These are phyloP conservation scores for Blepharisma japonicum DNA, from an alignment of 73 alveolate genomes.

Conservation along the genomic window DNA sequence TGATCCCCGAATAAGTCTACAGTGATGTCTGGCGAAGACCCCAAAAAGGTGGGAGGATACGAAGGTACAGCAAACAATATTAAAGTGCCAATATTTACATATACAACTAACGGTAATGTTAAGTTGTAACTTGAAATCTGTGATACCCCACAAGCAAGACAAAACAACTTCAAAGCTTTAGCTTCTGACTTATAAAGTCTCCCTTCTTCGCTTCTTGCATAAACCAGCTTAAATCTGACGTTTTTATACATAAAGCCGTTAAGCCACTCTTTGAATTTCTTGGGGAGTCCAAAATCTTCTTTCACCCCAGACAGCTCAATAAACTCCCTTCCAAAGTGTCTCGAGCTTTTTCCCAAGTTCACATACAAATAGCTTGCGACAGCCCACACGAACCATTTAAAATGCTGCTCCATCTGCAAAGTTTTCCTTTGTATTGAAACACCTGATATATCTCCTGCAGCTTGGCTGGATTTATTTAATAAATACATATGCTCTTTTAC, in stretches of 20 bases:
- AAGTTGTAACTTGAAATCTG: background rate
- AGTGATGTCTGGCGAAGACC: background rate
- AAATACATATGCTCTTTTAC: constrained; percentile 13
- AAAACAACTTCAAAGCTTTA: background rate
- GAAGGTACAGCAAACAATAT: background rate
- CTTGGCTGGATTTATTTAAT: background rate
- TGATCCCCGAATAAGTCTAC: background rate
- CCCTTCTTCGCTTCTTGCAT: constrained; percentile 7
- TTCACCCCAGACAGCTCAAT: constrained; percentile 2
- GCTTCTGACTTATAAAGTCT: background rate
- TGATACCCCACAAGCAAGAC: background rate
- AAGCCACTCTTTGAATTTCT: constrained; percentile 7
- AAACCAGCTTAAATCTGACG: constrained; percentile 15
- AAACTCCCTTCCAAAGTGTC: background rate
- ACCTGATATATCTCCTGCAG: background rate
- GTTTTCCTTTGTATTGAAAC: constrained; percentile 29
- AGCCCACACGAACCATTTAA: constrained; percentile 74
- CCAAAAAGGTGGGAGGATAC: background rate
- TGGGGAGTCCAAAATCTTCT: background rate
- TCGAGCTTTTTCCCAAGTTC: background rate
- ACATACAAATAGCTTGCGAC: constrained; percentile 26
- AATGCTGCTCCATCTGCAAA: constrained; percentile 49
- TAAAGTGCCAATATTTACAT: constrained; percentile 3
- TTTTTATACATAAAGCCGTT: constrained; percentile 12
- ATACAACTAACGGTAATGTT: background rate